A percentile compares a stretch with the other conserved stretches of the same genome.
Evolutionary conservation across 2,329 filamentous ascomycete species (phyloP).

Genomic region (Cladosporium cucumerinum): DNA sequence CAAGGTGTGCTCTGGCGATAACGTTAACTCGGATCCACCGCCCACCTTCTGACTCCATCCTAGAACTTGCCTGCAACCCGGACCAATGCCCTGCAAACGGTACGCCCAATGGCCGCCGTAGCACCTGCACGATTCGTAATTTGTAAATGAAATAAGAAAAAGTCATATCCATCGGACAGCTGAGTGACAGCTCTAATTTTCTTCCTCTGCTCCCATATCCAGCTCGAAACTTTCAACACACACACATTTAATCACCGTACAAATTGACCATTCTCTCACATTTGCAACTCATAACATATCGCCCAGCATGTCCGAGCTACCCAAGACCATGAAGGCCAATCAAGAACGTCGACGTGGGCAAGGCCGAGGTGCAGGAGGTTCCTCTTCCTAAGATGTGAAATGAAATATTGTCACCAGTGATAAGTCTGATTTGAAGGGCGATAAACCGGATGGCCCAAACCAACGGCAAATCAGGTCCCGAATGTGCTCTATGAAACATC

Average conservation of each 20-base stretch:
- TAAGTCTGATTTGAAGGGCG: no score
- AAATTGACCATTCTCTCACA: not conserved
- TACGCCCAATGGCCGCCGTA: not conserved
- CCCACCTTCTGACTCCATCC: conserved; percentile 13
- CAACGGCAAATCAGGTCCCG: no score
- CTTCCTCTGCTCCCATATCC: not conserved
- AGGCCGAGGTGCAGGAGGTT: conserved; percentile 40
- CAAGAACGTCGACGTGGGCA: conserved; percentile 33
- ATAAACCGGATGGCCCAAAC: no score
- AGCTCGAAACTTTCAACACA: not conserved
- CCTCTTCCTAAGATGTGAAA: conserved; percentile 44
- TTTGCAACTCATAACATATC: not conserved
- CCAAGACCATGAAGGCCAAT: conserved; percentile 36
- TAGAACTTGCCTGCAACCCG: not conserved
- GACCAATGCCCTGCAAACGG: not conserved
- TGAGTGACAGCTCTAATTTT: not conserved
- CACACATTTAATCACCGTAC: not conserved
- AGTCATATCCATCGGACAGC: not conserved
- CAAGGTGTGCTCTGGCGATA: not conserved
- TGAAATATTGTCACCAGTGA: no score
- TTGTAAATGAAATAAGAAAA: not conserved
- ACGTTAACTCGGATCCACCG: not conserved
- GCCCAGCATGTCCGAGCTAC: conserved; percentile 8
- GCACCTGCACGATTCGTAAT: conserved; percentile 7
- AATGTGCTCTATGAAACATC: no score